These are phyloP conservation scores for Claviceps spartinae DNA, from an alignment of 2,329 filamentous ascomycete genomes.

Conservation along the genomic window DNA sequence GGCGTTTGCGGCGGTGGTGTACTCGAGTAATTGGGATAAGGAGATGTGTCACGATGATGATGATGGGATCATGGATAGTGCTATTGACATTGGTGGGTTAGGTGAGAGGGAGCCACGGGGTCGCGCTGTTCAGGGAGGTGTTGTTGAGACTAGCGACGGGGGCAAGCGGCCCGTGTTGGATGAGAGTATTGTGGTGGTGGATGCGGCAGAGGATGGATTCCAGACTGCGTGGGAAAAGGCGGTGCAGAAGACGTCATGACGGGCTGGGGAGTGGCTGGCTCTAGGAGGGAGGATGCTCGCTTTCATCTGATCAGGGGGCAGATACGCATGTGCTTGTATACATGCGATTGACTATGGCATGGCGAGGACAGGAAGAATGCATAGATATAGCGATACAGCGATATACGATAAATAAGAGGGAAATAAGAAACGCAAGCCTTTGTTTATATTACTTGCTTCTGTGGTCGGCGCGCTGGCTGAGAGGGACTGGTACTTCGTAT, in stretches of 20 bases:
- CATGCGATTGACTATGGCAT: too few relatives aligned
- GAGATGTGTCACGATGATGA: conserved; percentile 39
- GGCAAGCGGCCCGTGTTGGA: conserved; percentile 22
- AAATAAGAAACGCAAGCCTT: too few relatives aligned
- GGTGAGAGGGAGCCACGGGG: conserved; percentile 11
- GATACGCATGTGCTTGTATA: too few relatives aligned
- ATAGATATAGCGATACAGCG: too few relatives aligned
- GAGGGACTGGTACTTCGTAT: too few relatives aligned
- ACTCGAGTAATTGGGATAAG: conserved; percentile 69
- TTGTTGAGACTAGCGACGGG: conserved; percentile 1
- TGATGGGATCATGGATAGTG: conserved; percentile 22
- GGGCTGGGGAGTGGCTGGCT: background rate
- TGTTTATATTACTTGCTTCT: too few relatives aligned
- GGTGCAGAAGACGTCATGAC: conserved; percentile 15
- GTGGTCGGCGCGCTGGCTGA: too few relatives aligned
- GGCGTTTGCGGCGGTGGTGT: conserved; percentile 76
- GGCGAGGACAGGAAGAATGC: too few relatives aligned
- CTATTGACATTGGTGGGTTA: conserved; percentile 17
- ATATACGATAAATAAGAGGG: too few relatives aligned
- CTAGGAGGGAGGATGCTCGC: too few relatives aligned
- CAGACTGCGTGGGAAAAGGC: conserved; percentile 61
- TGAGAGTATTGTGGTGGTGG: conserved; percentile 38
- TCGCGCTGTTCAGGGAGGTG: conserved; percentile 5
- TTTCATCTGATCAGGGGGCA: too few relatives aligned
- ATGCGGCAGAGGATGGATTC: conserved; percentile 34